Evolutionary conservation across 73 alveolate genomes (phyloP).

Genomic region (Paramecium sonneborni): DNA sequence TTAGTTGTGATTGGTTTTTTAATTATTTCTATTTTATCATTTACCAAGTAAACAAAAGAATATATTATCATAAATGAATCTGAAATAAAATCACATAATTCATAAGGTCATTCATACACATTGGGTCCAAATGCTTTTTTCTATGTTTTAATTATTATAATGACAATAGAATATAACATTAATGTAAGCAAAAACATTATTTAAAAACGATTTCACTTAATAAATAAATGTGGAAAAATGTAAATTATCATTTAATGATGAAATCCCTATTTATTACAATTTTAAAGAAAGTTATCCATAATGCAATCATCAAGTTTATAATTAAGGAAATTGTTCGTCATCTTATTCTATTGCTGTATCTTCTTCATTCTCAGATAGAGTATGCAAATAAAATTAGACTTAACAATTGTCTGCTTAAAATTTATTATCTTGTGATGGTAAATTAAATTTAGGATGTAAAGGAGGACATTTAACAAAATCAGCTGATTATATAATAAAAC

Average conservation of each 20-base stretch:
- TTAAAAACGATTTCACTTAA: slow-evolving; percentile 24
- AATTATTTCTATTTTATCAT: not conserved
- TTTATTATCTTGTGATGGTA: slow-evolving; percentile 72
- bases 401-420: slow-evolving; percentile 74
- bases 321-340: slow-evolving; percentile 58
- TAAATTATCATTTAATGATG: not conserved
- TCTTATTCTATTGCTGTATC: slow-evolving; percentile 20
- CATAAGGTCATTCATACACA: not conserved
- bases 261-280: not conserved
- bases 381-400: slow-evolving; percentile 56
- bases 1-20: not conserved
- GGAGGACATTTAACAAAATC: slow-evolving; percentile 81
- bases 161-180: not conserved
- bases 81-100: slow-evolving; percentile 22
- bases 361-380: slow-evolving; percentile 52
- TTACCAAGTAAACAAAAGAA: slow-evolving; percentile 8
- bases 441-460: slow-evolving; percentile 73
- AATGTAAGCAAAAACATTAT: slow-evolving; percentile 15
- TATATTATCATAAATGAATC: not conserved
- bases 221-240: not conserved
- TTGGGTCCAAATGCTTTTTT: slow-evolving; percentile 19
- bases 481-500: slow-evolving; percentile 60
- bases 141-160: not conserved
- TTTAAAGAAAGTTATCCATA: not conserved
- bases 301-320: slow-evolving; percentile 15